These are phyloP conservation scores for Aspergillus intermedius DNA, from an alignment of 2,329 filamentous ascomycete species.

Conservation along the genomic window DNA sequence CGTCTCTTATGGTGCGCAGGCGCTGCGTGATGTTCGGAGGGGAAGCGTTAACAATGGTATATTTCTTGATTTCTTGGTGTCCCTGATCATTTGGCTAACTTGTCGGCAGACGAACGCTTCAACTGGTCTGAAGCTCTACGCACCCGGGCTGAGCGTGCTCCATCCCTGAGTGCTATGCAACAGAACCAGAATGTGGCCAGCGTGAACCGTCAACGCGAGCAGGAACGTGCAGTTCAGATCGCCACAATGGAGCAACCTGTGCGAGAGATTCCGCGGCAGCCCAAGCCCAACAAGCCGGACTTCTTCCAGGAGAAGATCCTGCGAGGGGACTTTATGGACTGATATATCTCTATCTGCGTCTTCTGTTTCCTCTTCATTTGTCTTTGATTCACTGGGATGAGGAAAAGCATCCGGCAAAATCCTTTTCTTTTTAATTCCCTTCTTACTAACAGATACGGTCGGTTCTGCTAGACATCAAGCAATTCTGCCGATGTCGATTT, in stretches of 20 bases:
- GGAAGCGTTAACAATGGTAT: constrained; percentile 59
- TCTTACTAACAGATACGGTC: no score
- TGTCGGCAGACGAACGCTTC: constrained; percentile 75
- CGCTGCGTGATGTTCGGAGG: constrained; percentile 62
- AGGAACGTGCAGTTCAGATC: background rate
- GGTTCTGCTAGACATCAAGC: no score
- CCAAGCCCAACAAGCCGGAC: constrained; percentile 67
- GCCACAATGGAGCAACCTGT: constrained; percentile 50
- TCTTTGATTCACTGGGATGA: background rate
- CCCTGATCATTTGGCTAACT: constrained; percentile 23
- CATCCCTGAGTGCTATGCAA: constrained; percentile 34
- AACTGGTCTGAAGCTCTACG: constrained; percentile 97
- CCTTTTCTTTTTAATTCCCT: no score
- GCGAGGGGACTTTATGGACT: constrained; percentile 98
- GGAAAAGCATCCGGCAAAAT: no score
- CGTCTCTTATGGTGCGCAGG: constrained; percentile 83
- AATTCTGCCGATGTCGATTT: no score
- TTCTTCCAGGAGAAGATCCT: constrained; percentile 94
- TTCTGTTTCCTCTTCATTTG: background rate
- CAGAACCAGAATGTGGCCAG: constrained; percentile 35
- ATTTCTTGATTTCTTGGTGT: constrained; percentile 41
- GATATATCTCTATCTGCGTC: constrained; percentile 14
- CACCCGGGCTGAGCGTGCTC: constrained; percentile 76
- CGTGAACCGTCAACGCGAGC: constrained; percentile 38
- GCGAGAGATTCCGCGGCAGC: constrained; percentile 40